Evolutionary conservation across 2,329 filamentous ascomycete species (phyloP).

Genomic region (Microcyclosporella mali): DNA sequence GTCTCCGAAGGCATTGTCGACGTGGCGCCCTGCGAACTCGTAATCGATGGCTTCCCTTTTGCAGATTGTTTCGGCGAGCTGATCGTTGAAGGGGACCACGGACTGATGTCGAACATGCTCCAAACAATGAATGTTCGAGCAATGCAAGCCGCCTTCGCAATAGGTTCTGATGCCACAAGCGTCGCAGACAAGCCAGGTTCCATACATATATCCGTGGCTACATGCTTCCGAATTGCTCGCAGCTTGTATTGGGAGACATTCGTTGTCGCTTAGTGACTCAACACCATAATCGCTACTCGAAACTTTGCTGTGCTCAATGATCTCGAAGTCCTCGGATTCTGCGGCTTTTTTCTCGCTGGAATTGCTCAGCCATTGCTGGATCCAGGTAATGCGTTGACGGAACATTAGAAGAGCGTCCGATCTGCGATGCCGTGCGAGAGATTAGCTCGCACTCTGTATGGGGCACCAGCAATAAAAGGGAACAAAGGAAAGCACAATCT

Average conservation of each 20-base stretch:
- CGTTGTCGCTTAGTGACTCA: conserved; percentile 10
- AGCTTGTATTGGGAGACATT: too few species aligned
- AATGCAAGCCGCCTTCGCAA: background rate
- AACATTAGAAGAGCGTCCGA: conserved; percentile 3
- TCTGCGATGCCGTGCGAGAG: background rate
- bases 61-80: background rate
- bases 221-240: background rate
- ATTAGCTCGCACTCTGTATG: background rate
- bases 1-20: conserved; percentile 13
- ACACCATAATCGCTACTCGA: conserved; percentile 2
- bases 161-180: background rate
- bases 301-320: background rate
- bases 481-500: too few species aligned
- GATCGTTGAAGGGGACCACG: background rate
- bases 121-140: background rate
- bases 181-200: background rate
- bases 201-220: background rate
- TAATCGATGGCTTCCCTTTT: conserved; percentile 4
- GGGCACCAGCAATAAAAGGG: background rate
- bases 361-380: conserved; percentile 5
- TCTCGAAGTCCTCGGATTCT: conserved; percentile 3
- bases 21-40: conserved; percentile 6
- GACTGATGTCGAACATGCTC: background rate
- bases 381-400: conserved; percentile 4
- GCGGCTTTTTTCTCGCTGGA: background rate